phyloP scores from a whole-genome alignment of 1,284 basidiomycete species.

The Sphagnurus paluster region DNA sequence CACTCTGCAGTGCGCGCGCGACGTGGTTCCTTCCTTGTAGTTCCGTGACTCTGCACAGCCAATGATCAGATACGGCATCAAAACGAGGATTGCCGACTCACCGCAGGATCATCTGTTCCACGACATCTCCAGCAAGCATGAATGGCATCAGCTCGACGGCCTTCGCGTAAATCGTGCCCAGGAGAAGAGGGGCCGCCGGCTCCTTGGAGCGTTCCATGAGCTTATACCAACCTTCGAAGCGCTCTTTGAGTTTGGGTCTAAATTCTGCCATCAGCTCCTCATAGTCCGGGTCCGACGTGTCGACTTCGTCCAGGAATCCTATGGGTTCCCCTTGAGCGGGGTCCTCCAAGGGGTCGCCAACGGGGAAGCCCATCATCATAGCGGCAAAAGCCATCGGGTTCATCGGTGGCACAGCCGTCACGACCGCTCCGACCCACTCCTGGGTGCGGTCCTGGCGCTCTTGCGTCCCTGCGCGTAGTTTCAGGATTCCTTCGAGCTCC shows the following conservation, averaged over 20 bases:
- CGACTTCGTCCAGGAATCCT: constrained; percentile 48
- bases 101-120: constrained; percentile 55
- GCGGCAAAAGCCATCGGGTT: constrained; percentile 63
- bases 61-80: not conserved
- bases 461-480: constrained; percentile 35
- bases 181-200: constrained; percentile 27
- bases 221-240: constrained; percentile 57
- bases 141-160: constrained; percentile 55
- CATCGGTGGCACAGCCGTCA: constrained; percentile 40
- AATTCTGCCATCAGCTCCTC: constrained; percentile 62
- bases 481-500: constrained; percentile 47
- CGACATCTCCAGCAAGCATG: constrained; percentile 47
- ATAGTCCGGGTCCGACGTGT: constrained; percentile 52
- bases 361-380: constrained; percentile 66
- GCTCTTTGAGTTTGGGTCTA: constrained; percentile 51
- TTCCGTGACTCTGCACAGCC: constrained; percentile 44
- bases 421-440: constrained; percentile 51
- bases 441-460: constrained; percentile 46
- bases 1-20: constrained; percentile 46
- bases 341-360: constrained; percentile 37
- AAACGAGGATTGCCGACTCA: constrained; percentile 25
- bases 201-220: constrained; percentile 35
- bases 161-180: constrained; percentile 43
- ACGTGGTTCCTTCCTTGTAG: constrained; percentile 53
- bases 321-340: constrained; percentile 48